Base-by-base conservation (phyloP, 1,139 yeast genomes). In the Wickerhamomyces sp. region DNA sequence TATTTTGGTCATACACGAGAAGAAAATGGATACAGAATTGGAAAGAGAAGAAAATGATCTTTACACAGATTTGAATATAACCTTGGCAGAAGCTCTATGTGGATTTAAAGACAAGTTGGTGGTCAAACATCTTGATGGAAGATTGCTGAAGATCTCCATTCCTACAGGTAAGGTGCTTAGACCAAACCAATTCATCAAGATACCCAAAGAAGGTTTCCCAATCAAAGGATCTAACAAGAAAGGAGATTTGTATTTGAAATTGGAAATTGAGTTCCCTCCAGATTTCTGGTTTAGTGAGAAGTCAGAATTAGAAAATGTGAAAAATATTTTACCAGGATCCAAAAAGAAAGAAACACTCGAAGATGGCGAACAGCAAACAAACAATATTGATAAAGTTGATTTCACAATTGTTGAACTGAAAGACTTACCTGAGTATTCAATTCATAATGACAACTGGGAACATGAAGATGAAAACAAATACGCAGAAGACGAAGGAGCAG, bases 141-240 rank as follows among this genome's bases (percentile, higher is more conserved):
- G 97, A 42, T 76, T 80, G 18, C 59, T 89, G 18, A 68, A 70
- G 35, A 59, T 85, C 23, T 62, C 76, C 4, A 74, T 85, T 0
- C 85, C 87, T 5, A 68, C 71, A 11, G 93, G 91, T 0, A 82
- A 82, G 55, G 95, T 91, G 5, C 55, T 88, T 9, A 72, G 81
- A 45, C 97, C 97, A 0, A 82, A 85, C 13, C 85, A 85, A 42
- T 71, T 66, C 40, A 59, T 91, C 25, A 70, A 78, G 44, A 66
- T 91, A 15, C 60, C 68, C 26, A 75, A 76, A 29, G 96, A 89
- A 57, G 98, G 98, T 2, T 86, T 93, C 94, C 96, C 96, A 0
- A 52, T 72, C 5, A 63, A 64, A 39, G 60, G 61, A 16, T 47
- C 61, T 10, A 55, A 54, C 4, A 45, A 51, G 13, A 67, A 70